Base-by-base conservation (phyloP, 441 rosid species). In the Gossypium davidsonii region DNA sequence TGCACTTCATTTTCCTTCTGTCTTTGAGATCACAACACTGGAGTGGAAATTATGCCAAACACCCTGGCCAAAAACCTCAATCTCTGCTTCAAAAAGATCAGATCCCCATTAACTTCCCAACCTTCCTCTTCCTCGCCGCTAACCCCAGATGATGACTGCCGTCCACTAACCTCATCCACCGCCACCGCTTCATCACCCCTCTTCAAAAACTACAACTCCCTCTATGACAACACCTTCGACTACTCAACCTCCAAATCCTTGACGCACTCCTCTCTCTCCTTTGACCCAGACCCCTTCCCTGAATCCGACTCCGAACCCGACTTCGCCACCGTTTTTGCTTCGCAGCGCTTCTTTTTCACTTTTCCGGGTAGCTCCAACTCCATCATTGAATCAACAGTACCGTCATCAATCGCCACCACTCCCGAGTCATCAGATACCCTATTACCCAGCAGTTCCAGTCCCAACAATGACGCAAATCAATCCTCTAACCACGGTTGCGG, bases 291-390 rank as follows among this genome's bases (percentile, higher is more conserved):
- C 2, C 21, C 64, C 42, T 80, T 83, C 12, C 73, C 84, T 55
- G 84, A 79, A 34, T 66, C 78, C 73, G 55, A 62, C 15, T 48
- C 74, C n/a, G 84, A 81, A 62, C 89, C 90, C 26, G 96, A 91
- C 72, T 79, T 93, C 72, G 83, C 97, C 74, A 81, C 90, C 42
- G 83, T 82, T 11, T 83, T 83, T 60, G 94, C 97, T 48, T 91
- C 97, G 25, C 88, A 82, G 2, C 94, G 96, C 67, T 90, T 93
- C 88, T 93, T 93, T 82, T 88, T 93, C 85, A 84, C 97, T 72
- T 87, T 92, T 12, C 98, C 98, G 0, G 97, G 98, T 51, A 85
- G 79, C 48, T 93, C 98, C 71, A 93, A 89, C 80, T 89, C 98
- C 86, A 91, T 93, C 78, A 79, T 86, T n/a, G 93, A 91, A 64